phyloP scores from a whole-genome alignment of 495 filamentous ascomycete genomes.

The Lepraria neglecta region DNA sequence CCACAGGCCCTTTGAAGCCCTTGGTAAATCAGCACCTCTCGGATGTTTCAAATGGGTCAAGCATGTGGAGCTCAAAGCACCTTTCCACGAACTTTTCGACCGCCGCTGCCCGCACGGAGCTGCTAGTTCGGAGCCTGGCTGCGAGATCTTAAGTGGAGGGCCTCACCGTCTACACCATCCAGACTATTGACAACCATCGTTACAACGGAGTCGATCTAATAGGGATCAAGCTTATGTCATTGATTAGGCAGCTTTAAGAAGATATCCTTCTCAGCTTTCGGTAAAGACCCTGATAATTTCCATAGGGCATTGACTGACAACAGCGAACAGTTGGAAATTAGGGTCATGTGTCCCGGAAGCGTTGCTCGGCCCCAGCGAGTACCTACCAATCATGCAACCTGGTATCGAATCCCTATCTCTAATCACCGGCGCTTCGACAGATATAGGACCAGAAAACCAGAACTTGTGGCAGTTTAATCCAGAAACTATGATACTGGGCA shows the following conservation, averaged over 20 bases:
- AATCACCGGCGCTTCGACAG: not conserved
- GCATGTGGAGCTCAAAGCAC: not conserved
- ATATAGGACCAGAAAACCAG: no score
- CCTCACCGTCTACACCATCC: no score
- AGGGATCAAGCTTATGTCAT: not conserved
- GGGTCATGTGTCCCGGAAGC: not conserved
- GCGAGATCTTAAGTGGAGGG: no score
- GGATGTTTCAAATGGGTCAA: not conserved
- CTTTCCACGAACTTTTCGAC: not conserved
- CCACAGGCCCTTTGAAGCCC: not conserved
- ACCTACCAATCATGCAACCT: not conserved
- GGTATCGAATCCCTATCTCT: not conserved
- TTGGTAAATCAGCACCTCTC: not conserved
- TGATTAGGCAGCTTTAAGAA: not conserved
- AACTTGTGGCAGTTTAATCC: not conserved
- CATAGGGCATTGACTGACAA: not conserved
- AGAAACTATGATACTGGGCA: not conserved
- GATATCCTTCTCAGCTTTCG: not conserved
- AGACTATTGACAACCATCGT: not conserved
- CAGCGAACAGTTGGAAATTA: not conserved
- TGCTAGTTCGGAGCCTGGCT: no score
- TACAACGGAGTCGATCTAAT: not conserved
- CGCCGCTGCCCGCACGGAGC: not conserved
- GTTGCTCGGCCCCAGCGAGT: not conserved
- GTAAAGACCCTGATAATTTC: not conserved